phyloP scores from a whole-genome alignment of 495 filamentous ascomycete species.

The Parathielavia hyrcaniae region DNA sequence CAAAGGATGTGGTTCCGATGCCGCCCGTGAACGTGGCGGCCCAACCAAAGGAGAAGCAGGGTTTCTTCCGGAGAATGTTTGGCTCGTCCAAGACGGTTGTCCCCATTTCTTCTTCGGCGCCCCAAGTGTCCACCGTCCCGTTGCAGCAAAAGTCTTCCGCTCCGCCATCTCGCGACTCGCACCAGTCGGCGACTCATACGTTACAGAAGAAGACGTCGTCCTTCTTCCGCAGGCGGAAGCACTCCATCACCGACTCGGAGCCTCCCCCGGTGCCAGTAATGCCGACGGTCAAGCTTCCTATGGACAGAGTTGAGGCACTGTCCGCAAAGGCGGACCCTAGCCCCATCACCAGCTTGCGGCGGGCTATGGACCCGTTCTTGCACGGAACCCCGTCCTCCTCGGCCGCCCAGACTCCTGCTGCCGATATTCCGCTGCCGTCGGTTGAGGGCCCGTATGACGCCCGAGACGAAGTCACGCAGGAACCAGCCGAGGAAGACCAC shows the following conservation, averaged over 20 bases:
- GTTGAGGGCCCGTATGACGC: slow-evolving; percentile 7
- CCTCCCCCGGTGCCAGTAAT: slow-evolving; percentile 36
- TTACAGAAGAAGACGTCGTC: slow-evolving; percentile 84
- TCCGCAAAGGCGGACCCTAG: slow-evolving; percentile 43
- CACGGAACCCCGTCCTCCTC: slow-evolving; percentile 29
- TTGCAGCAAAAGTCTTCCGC: slow-evolving; percentile 38
- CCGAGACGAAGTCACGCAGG: not conserved
- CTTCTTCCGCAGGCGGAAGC: slow-evolving; percentile 91
- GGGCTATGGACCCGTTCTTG: slow-evolving; percentile 87
- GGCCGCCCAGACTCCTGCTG: slow-evolving; percentile 17
- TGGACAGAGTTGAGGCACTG: slow-evolving; percentile 29
- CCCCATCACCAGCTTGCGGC: slow-evolving; percentile 79
- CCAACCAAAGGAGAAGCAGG: slow-evolving; percentile 61
- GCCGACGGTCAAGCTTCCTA: slow-evolving; percentile 29
- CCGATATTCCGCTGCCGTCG: slow-evolving; percentile 19
- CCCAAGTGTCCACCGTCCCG: slow-evolving; percentile 21
- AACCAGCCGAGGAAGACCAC: slow-evolving; percentile 24
- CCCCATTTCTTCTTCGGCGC: slow-evolving; percentile 19
- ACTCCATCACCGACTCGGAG: slow-evolving; percentile 56
- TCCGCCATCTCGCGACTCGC: slow-evolving; percentile 45
- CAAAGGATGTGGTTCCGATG: slow-evolving; percentile 42
- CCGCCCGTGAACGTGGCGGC: slow-evolving; percentile 27
- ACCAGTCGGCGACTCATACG: slow-evolving; percentile 43
- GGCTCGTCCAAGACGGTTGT: slow-evolving; percentile 47
- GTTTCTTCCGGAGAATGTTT: slow-evolving; percentile 92